Evolutionary conservation across 805 yeast species (phyloP).

Genomic region (Candida easanensis): DNA sequence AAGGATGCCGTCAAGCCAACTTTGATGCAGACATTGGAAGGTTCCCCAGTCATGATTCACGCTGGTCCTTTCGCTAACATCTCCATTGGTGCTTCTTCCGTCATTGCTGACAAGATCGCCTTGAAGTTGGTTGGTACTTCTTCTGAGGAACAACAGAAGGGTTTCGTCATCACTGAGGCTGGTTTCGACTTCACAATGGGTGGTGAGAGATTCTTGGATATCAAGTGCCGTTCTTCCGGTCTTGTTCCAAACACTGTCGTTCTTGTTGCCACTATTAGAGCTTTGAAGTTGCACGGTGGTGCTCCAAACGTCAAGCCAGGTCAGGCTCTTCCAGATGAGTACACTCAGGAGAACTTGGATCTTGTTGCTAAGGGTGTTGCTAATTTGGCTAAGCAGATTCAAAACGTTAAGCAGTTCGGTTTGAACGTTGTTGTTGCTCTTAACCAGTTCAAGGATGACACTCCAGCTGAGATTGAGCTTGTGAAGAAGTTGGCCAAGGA

Average conservation of each 20-base stretch:
- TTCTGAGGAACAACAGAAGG: constrained; percentile 51
- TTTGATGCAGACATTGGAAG: constrained; percentile 84
- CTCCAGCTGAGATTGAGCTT: constrained; percentile 64
- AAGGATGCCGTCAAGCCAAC: constrained; percentile 85
- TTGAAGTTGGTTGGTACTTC: constrained; percentile 72
- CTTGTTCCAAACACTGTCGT: constrained; percentile 74
- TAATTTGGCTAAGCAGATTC: constrained; percentile 73
- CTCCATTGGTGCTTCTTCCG: constrained; percentile 83
- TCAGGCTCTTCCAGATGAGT: constrained; percentile 70
- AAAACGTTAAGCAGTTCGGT: constrained; percentile 68
- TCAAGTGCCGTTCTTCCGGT: constrained; percentile 81
- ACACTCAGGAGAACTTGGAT: constrained; percentile 68
- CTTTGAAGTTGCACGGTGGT: constrained; percentile 84
- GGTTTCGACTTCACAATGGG: constrained; percentile 93
- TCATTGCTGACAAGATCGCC: constrained; percentile 80
- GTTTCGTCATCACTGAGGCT: constrained; percentile 83
- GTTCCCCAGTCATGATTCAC: constrained; percentile 83
- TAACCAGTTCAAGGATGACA: constrained; percentile 73
- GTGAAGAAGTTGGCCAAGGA: constrained; percentile 64
- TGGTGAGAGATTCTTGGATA: constrained; percentile 82
- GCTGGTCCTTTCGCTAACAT: constrained; percentile 90
- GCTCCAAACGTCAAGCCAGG: constrained; percentile 89
- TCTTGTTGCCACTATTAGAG: constrained; percentile 81
- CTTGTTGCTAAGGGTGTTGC: constrained; percentile 68
- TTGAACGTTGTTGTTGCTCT: constrained; percentile 81